Conservation (phyloP, 2,329 filamentous ascomycete species). For the Aspergillus intermedius region DNA sequence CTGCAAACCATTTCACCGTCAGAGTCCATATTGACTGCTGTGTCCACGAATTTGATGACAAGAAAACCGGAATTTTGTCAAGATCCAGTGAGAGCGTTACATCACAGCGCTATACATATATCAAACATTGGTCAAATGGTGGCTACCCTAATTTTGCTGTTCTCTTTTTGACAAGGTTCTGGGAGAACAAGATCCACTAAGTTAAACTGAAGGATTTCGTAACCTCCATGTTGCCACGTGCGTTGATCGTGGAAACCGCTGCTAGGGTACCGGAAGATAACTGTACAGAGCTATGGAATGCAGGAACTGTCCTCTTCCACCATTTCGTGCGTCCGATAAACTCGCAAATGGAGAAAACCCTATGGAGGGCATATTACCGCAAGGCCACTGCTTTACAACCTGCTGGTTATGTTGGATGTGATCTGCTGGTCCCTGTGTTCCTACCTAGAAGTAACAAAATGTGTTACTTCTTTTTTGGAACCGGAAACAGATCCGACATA, state of each 20-base stretch:
- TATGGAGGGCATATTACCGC: not conserved
- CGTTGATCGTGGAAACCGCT: not conserved
- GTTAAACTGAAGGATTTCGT: not conserved
- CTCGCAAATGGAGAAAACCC: not conserved
- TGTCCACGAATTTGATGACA: not conserved
- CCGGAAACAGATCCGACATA: no score
- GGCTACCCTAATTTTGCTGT: not conserved
- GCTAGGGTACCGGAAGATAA: not conserved
- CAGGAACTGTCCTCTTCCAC: not conserved
- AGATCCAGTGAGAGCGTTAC: not conserved
- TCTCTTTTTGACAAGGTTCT: conserved; percentile 2
- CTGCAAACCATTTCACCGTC: not conserved
- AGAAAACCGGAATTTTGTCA: not conserved
- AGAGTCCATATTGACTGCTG: not conserved
- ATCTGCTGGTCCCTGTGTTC: not conserved
- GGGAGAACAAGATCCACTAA: not conserved
- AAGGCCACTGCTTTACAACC: not conserved
- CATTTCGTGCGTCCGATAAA: not conserved
- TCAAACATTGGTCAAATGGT: conserved; percentile 3
- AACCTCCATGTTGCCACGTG: not conserved
- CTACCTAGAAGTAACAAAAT: not conserved
- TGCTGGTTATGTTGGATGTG: not conserved
- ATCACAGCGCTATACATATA: not conserved
- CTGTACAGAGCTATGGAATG: not conserved
- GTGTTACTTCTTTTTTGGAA: not conserved